A percentile compares a stretch with the other conserved stretches of the same genome.
phyloP scores from a whole-genome alignment of 2,329 filamentous ascomycete species.

The Trichoderma sp. region DNA sequence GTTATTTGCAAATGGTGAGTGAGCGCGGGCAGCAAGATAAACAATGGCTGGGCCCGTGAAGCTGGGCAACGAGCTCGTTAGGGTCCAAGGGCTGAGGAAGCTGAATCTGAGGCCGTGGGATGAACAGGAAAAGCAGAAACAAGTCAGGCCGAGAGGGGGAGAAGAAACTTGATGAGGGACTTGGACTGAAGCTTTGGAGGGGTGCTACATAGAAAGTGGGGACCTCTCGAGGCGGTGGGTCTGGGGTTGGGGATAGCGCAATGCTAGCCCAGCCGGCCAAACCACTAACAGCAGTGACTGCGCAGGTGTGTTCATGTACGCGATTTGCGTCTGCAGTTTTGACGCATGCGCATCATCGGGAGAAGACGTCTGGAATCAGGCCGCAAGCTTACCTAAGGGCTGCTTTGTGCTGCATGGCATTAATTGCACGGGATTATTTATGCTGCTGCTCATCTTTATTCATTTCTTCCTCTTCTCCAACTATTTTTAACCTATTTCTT shows the following conservation, averaged over 20 bases:
- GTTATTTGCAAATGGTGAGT: neutral
- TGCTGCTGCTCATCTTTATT: neutral
- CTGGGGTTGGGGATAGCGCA: constrained; percentile 16
- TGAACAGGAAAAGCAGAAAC: constrained; percentile 1
- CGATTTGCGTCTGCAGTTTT: constrained; percentile 9
- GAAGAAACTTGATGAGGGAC: constrained; percentile 20
- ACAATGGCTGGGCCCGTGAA: constrained; percentile 9
- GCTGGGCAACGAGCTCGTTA: neutral
- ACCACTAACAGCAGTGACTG: constrained; percentile 13
- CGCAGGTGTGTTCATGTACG: constrained; percentile 13
- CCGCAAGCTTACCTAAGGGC: neutral
- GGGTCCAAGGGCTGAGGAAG: neutral
- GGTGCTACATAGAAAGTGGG: constrained; percentile 20
- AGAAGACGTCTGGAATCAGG: constrained; percentile 3
- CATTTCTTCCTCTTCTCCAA: neutral
- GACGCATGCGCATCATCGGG: constrained; percentile 15
- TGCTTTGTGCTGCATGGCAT: neutral
- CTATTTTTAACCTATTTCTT: neutral
- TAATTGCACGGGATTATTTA: neutral
- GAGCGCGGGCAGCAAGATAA: neutral
- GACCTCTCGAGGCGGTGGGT: constrained; percentile 16
- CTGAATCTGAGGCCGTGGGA: constrained; percentile 8
- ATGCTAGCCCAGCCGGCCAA: neutral
- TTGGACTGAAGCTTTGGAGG: constrained; percentile 22
- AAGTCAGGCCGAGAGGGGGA: constrained; percentile 15